phyloP scores from a whole-genome alignment of 345 rosid genomes.

The Citrus medica region DNA sequence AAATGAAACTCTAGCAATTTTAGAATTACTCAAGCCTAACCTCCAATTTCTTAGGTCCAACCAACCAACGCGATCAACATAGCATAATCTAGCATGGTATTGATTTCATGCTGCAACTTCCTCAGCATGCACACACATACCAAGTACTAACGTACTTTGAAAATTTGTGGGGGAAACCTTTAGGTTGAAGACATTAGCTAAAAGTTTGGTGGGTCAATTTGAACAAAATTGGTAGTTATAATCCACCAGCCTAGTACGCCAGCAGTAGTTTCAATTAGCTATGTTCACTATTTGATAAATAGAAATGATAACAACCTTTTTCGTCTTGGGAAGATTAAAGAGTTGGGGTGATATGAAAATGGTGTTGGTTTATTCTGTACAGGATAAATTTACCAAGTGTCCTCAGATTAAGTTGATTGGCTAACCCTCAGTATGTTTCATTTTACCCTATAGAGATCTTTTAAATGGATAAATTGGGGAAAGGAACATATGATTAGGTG shows the following conservation, averaged over 20 bases:
- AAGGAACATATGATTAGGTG: not conserved
- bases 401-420: not conserved
- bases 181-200: too few species aligned
- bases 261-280: not conserved
- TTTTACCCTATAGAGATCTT: not conserved
- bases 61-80: too few species aligned
- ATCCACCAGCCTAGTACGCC: not conserved
- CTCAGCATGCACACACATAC: too few species aligned
- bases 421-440: not conserved
- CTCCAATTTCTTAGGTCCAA: not conserved
- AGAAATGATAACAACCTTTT: not conserved
- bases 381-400: not conserved
- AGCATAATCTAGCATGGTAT: too few species aligned
- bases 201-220: too few species aligned
- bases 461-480: too few species aligned
- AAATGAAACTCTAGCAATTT: not conserved
- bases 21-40: not conserved
- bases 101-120: too few species aligned
- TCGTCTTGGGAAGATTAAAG: not conserved
- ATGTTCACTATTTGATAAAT: not conserved
- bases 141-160: too few species aligned
- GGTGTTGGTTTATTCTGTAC: not conserved
- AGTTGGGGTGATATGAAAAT: not conserved
- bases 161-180: too few species aligned
- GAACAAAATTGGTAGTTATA: too few species aligned